Conservation (phyloP, 306 rosid genomes). For the Pyrus betulifolia region DNA sequence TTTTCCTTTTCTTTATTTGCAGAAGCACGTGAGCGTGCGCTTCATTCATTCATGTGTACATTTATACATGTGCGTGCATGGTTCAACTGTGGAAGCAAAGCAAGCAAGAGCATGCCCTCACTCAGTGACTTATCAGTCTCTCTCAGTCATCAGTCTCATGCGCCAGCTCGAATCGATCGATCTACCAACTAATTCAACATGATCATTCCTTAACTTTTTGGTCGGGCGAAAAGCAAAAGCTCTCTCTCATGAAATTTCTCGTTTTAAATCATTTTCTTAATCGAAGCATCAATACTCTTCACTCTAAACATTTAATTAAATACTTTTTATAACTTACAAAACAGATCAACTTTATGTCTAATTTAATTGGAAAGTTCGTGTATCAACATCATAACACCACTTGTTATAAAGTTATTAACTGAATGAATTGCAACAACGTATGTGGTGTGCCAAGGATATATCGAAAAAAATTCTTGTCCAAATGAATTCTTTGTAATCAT, state of each 20-base stretch:
- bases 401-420: too few relatives aligned
- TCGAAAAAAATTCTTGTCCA: too few relatives aligned
- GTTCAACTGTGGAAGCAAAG: slow-evolving; percentile 5
- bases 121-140: slow-evolving; percentile 1
- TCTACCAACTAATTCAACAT: slow-evolving; percentile 23
- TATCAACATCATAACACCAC: too few relatives aligned
- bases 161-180: neutral
- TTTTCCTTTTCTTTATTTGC: neutral
- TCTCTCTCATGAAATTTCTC: neutral
- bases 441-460: too few relatives aligned
- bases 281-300: neutral
- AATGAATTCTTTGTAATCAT: neutral
- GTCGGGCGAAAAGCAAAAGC: slow-evolving; percentile 18
- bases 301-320: neutral
- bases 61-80: neutral
- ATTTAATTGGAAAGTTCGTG: too few relatives aligned
- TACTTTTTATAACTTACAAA: neutral
- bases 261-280: slow-evolving; percentile 4
- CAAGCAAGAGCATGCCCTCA: neutral
- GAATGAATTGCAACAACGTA: too few relatives aligned
- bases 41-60: neutral
- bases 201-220: slow-evolving; percentile 14
- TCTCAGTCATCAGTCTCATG: neutral
- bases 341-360: neutral
- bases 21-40: slow-evolving; percentile 26